Percentiles rank a stretch among this genome's conserved stretches.
Conservation (phyloP, 2,329 filamentous ascomycete species). For the Neofusicoccum parvum region DNA sequence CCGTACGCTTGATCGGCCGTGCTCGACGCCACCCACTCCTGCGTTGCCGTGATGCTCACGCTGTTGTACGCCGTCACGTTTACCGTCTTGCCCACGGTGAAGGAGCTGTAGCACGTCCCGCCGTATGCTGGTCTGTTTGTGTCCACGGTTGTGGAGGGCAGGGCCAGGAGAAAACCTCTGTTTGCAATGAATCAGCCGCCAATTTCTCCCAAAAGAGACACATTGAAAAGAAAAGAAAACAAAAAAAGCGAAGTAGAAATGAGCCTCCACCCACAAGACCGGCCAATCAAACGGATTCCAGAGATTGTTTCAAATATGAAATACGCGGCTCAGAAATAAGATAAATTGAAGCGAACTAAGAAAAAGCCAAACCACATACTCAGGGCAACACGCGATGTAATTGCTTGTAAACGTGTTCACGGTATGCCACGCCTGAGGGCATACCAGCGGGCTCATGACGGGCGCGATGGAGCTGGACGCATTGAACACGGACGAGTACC, state of each 20-base stretch:
- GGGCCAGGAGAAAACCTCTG: constrained; percentile 28
- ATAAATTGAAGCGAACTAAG: background rate
- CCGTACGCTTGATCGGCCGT: constrained; percentile 28
- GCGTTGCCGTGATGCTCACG: constrained; percentile 22
- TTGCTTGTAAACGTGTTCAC: constrained; percentile 26
- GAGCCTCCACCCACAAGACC: too few relatives aligned
- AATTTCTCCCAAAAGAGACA: too few relatives aligned
- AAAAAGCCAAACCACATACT: constrained; percentile 23
- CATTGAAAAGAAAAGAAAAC: background rate
- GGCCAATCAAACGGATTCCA: too few relatives aligned
- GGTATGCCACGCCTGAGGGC: constrained; percentile 30
- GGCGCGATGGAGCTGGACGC: constrained; percentile 30
- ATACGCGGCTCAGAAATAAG: background rate
- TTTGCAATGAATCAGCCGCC: too few relatives aligned
- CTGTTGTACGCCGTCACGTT: constrained; percentile 28
- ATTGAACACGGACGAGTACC: constrained; percentile 26
- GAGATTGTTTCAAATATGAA: background rate
- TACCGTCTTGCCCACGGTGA: constrained; percentile 25
- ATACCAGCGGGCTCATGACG: constrained; percentile 31
- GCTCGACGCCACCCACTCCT: constrained; percentile 19
- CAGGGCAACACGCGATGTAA: constrained; percentile 34
- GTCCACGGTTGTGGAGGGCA: constrained; percentile 25
- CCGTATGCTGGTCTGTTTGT: constrained; percentile 30
- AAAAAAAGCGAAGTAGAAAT: too few relatives aligned
- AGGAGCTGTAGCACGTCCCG: constrained; percentile 31